Evolutionary conservation across 169 alveolate genomes (phyloP).

Genomic region (Plasmodium ovale): DNA sequence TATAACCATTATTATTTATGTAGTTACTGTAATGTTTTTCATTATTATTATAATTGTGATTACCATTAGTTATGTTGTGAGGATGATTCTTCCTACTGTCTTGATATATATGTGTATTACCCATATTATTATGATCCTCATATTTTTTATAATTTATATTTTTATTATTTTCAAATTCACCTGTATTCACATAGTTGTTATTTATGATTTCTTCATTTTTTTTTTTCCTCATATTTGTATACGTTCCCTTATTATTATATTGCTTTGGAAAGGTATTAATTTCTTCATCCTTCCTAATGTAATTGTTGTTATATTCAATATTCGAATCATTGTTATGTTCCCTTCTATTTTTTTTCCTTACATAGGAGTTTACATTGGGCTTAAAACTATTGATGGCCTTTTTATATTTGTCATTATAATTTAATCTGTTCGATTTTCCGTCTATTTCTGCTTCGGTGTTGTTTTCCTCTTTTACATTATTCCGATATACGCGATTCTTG

Average conservation of each 20-base stretch:
- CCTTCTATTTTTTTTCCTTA: background rate
- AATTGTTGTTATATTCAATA: conserved; percentile 9
- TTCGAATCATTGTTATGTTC: conserved; percentile 19
- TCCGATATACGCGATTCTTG: too few species aligned
- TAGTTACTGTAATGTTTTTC: conserved; percentile 27
- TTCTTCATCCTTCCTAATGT: background rate
- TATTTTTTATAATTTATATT: conserved; percentile 8
- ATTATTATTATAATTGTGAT: conserved; percentile 19
- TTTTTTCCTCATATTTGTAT: conserved; percentile 37
- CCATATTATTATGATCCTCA: background rate
- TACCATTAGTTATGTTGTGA: background rate
- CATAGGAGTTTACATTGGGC: background rate
- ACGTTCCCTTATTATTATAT: conserved; percentile 11
- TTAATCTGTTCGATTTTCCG: background rate
- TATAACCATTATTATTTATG: conserved; percentile 27
- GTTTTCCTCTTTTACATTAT: background rate
- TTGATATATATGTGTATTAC: background rate
- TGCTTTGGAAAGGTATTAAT: conserved; percentile 10
- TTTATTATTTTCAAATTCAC: conserved; percentile 16
- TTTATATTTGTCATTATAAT: conserved; percentile 13
- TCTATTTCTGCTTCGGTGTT: background rate
- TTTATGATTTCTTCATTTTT: conserved; percentile 37
- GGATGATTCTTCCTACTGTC: background rate
- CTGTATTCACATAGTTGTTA: background rate
- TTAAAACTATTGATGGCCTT: conserved; percentile 8